Evolutionary conservation across 139 green algal genomes (phyloP).

Genomic region (Picocystis salinarum): DNA sequence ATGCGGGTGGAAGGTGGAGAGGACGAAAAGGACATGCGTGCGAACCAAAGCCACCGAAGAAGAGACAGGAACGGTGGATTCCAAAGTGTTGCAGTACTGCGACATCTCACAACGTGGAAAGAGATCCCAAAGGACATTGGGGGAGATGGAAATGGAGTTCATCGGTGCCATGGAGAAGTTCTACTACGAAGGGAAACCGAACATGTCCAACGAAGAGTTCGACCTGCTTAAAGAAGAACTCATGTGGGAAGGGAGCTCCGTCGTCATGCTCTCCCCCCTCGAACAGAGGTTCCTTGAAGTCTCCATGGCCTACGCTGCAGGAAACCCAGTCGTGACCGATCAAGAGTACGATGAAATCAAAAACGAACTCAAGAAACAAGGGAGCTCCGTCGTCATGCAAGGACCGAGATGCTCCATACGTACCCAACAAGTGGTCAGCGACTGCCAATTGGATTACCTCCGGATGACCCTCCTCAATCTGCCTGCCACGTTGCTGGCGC

Average conservation of each 20-base stretch:
- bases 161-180: conserved; percentile 42
- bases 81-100: conserved; percentile 13
- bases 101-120: conserved; percentile 14
- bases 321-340: conserved; percentile 57
- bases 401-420: conserved; percentile 59
- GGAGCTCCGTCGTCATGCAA: conserved; percentile 16
- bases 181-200: conserved; percentile 15
- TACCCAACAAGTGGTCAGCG: conserved; percentile 49
- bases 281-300: conserved; percentile 77
- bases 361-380: conserved; percentile 25
- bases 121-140: conserved; percentile 33
- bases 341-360: conserved; percentile 67
- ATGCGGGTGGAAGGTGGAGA: too few relatives aligned
- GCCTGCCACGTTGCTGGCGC: conserved; percentile 45
- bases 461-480: conserved; percentile 68
- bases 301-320: conserved; percentile 30
- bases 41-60: too few relatives aligned
- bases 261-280: conserved; percentile 14
- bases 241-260: conserved; percentile 16
- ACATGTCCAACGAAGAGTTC: conserved; percentile 23
- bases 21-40: too few relatives aligned
- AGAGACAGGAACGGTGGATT: conserved; percentile 8
- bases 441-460: conserved; percentile 50
- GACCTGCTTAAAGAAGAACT: conserved; percentile 26
- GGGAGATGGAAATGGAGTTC: conserved; percentile 73